Evolutionary conservation across 2,329 filamentous ascomycete species (phyloP).

Genomic region (Neonectria coccinea): DNA sequence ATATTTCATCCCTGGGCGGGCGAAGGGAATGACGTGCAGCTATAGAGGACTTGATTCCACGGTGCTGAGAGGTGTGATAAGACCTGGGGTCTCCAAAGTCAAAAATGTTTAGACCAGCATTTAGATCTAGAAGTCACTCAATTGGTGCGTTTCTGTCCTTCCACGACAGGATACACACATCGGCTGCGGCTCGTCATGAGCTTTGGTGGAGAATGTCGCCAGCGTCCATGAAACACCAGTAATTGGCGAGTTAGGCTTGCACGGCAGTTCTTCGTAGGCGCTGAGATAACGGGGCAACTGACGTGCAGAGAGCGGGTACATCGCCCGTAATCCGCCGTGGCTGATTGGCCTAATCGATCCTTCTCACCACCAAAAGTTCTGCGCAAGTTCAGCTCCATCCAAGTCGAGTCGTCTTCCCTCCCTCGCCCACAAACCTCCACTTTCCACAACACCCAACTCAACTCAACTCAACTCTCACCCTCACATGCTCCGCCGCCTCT

Average conservation of each 20-base stretch:
- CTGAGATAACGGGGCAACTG: neutral
- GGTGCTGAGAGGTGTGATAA: no score
- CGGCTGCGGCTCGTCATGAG: no score
- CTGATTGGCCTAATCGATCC: slow-evolving; percentile 1
- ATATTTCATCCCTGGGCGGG: neutral
- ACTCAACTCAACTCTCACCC: slow-evolving; percentile 5
- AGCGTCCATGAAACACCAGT: neutral
- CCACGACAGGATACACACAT: no score
- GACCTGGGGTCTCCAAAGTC: neutral
- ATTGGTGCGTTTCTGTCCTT: no score
- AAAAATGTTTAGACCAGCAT: no score
- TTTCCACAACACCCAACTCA: neutral
- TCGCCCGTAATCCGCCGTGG: neutral
- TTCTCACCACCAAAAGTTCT: slow-evolving; percentile 11
- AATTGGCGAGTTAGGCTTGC: neutral
- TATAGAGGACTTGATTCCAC: neutral
- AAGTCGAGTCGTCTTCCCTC: neutral
- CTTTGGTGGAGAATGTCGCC: no score
- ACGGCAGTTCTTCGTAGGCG: neutral
- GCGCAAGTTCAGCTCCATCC: neutral
- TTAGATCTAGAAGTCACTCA: no score
- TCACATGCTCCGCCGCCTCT: slow-evolving; percentile 50
- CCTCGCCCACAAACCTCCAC: slow-evolving; percentile 7
- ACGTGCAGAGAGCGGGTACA: slow-evolving; percentile 7
- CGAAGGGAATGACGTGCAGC: neutral